Evolutionary conservation across 495 filamentous ascomycete genomes (phyloP).

Genomic region (Clavariopsis aquatica): DNA sequence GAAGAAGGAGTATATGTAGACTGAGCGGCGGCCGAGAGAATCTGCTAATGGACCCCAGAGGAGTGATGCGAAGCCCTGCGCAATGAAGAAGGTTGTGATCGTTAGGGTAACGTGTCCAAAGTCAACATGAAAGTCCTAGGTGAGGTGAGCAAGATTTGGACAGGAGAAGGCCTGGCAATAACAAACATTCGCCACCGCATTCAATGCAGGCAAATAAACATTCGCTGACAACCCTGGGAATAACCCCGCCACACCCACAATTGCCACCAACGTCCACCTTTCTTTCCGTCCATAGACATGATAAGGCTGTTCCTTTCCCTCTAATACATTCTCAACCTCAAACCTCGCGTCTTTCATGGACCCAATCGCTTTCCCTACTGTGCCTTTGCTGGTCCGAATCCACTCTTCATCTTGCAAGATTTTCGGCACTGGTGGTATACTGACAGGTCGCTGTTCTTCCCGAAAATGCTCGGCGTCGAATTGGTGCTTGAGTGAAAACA

Average conservation of each 20-base stretch:
- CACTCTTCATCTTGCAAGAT: not conserved
- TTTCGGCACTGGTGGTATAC: not conserved
- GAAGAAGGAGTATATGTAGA: slow-evolving; percentile 48
- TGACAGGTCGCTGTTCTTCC: not conserved
- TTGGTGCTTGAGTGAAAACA: slow-evolving; percentile 16
- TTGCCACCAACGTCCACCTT: slow-evolving; percentile 45
- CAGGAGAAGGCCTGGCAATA: not conserved
- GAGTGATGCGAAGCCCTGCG: slow-evolving; percentile 52
- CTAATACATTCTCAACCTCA: not conserved
- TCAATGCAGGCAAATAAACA: slow-evolving; percentile 46
- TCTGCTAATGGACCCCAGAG: slow-evolving; percentile 53
- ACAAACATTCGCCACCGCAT: slow-evolving; percentile 19
- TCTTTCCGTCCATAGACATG: slow-evolving; percentile 42
- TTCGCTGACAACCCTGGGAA: slow-evolving; percentile 48
- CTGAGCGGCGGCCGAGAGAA: slow-evolving; percentile 46
- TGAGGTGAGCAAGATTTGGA: not conserved
- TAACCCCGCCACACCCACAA: slow-evolving; percentile 46
- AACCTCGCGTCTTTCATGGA: not conserved
- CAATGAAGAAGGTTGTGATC: slow-evolving; percentile 46
- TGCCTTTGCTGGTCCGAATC: not conserved
- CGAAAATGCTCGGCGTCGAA: slow-evolving; percentile 18
- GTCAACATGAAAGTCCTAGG: slow-evolving; percentile 15
- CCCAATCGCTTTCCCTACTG: not conserved
- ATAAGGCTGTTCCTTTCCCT: slow-evolving; percentile 11
- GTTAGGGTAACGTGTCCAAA: slow-evolving; percentile 5